Evolutionary conservation across 2,329 filamentous ascomycete genomes (phyloP).

Genomic region (Zasmidium cellare): DNA sequence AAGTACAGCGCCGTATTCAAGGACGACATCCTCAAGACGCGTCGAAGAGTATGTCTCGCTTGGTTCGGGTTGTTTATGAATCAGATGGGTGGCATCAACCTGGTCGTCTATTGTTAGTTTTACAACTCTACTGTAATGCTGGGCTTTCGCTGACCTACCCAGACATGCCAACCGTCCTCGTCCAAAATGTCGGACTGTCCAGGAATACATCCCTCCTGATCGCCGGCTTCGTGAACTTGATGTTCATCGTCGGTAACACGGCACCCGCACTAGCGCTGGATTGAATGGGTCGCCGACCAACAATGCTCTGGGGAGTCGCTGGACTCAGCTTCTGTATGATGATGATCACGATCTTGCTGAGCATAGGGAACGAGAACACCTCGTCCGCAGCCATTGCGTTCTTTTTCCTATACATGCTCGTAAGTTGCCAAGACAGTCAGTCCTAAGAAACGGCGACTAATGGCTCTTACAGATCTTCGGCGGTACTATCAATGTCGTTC

Average conservation of each 20-base stretch:
- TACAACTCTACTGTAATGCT: background rate
- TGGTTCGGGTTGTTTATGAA: conserved; percentile 42
- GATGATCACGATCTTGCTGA: conserved; percentile 38
- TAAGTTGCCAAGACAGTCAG: background rate
- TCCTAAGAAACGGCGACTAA: background rate
- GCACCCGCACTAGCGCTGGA: conserved; percentile 46
- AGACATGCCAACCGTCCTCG: conserved; percentile 24
- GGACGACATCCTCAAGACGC: conserved; percentile 37
- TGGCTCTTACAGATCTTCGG: conserved; percentile 26
- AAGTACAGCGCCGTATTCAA: conserved; percentile 35
- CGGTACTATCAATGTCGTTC: conserved; percentile 24
- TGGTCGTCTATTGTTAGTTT: conserved; percentile 37
- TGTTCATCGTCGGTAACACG: conserved; percentile 42
- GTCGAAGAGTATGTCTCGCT: conserved; percentile 37
- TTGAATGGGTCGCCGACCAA: conserved; percentile 34
- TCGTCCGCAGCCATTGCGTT: conserved; percentile 48
- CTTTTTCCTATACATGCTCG: conserved; percentile 45
- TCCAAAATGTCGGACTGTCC: conserved; percentile 45
- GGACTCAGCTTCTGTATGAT: conserved; percentile 37
- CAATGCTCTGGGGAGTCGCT: conserved; percentile 28
- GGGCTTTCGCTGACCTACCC: background rate
- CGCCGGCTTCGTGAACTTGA: conserved; percentile 42
- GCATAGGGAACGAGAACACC: conserved; percentile 39
- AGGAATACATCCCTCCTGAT: conserved; percentile 44
- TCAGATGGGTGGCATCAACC: conserved; percentile 35